Evolutionary conservation across 108 stramenopile species (phyloP).

Genomic region (Tribonema minus): DNA sequence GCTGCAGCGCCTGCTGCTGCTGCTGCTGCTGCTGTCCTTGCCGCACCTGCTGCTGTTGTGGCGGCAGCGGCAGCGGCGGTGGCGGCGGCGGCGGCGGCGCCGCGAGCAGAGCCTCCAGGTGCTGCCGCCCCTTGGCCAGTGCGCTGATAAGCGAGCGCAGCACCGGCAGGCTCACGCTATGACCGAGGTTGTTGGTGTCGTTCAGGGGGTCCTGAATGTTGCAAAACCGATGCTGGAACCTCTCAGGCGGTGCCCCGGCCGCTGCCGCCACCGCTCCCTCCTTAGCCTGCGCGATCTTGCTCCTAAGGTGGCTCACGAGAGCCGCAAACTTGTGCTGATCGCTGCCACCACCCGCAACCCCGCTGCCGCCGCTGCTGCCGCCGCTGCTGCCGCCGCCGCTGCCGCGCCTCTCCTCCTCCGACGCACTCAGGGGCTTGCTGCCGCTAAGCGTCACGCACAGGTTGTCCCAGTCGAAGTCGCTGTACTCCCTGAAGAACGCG

Average conservation of each 20-base stretch:
- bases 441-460: constrained; percentile 22
- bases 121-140: constrained; percentile 21
- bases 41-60: background rate
- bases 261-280: background rate
- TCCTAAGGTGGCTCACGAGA: too few relatives aligned
- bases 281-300: background rate
- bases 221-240: constrained; percentile 31
- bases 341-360: too few relatives aligned
- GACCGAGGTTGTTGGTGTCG: constrained; percentile 44
- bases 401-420: background rate
- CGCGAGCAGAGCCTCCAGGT: constrained; percentile 9
- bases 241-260: background rate
- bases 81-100: background rate
- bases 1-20: background rate
- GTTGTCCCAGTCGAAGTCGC: constrained; percentile 31
- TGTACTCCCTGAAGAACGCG: constrained; percentile 39
- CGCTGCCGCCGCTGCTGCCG: background rate
- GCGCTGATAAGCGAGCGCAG: constrained; percentile 29
- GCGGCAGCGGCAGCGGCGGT: background rate
- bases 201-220: constrained; percentile 54
- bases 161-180: constrained; percentile 18
- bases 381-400: background rate
- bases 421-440: background rate
- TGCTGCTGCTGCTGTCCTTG: background rate
- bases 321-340: too few relatives aligned